Evolutionary conservation across 169 alveolate genomes (phyloP).

Genomic region (Eimeria acervulina): DNA sequence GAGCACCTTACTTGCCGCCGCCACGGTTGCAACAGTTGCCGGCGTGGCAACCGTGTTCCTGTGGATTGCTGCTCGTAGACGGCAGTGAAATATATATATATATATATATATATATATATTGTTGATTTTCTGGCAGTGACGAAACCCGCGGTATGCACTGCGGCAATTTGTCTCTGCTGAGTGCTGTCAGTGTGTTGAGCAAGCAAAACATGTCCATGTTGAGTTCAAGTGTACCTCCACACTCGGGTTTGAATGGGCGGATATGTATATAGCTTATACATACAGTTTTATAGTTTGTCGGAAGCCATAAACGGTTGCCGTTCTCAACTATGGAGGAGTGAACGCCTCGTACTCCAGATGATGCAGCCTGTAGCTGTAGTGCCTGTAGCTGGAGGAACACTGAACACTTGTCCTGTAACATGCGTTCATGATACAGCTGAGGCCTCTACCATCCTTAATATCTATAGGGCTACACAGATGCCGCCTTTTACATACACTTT

Average conservation of each 20-base stretch:
- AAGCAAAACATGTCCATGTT: background rate
- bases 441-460: background rate
- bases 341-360: too few species aligned
- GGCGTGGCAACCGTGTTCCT: slow-evolving; percentile 31
- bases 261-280: too few species aligned
- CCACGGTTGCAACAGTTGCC: slow-evolving; percentile 5
- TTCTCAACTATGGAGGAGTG: background rate
- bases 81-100: background rate
- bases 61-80: slow-evolving; percentile 36
- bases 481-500: background rate
- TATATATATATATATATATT: background rate
- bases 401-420: background rate
- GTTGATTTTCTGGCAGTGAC: background rate
- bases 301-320: background rate
- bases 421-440: background rate
- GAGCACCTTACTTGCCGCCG: background rate
- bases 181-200: background rate
- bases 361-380: too few species aligned
- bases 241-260: background rate
- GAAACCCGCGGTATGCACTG: background rate
- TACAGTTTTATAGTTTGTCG: background rate
- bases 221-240: background rate
- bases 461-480: background rate
- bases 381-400: background rate
- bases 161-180: background rate